Base-by-base conservation (phyloP, 768 basidiomycete species). In the Hebeloma cylindrosporum region DNA sequence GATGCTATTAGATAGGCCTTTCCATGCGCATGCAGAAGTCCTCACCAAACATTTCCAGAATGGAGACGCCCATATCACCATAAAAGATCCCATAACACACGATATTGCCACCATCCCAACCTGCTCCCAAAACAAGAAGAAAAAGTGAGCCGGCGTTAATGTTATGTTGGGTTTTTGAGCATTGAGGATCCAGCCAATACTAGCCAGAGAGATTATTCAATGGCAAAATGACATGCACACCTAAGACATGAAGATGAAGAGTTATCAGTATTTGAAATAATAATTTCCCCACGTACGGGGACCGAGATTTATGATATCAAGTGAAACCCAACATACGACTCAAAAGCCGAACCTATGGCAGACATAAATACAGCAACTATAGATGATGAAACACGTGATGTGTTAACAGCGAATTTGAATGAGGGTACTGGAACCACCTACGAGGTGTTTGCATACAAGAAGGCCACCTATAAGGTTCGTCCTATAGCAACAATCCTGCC, bases 401-500 rank as follows among this genome's bases (percentile, higher is more conserved):
- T n/a, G 11, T 35, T 1, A 17, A 17, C 8, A 11, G 18, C 28
- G 20, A 40, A 21, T 4, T 27, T 7, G 18, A 27, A 5, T 7
- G 25, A 9, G 9, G 14, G 29, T 14, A 35, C 11, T 21, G 34
- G 10, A 11, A 13, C 6, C 30, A 11, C 1, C 17, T 20, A 20
- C 8, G 4, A 5, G 11, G 13, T 26, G 1, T 40, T 47, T 16
- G 57, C 53, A 25, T 70, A 72, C 47, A 70, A 71, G 43, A 60
- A 60, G 22, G 67, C 68, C 0, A 58, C 59, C 0, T 53, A 64
- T 10, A 43, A 49, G 0, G 53, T 67, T 0, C 61, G 65, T 11
- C 72, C 69, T 4, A 63, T 73, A 3, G 47, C 62, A 5, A 61
- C 58, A 2, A 62, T 57, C 3, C 46, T 67, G 2, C 65, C 70